These are phyloP conservation scores for Geranomyces michiganensis DNA, from an alignment of 192 early-diverging fungal species.

Conservation along the genomic window DNA sequence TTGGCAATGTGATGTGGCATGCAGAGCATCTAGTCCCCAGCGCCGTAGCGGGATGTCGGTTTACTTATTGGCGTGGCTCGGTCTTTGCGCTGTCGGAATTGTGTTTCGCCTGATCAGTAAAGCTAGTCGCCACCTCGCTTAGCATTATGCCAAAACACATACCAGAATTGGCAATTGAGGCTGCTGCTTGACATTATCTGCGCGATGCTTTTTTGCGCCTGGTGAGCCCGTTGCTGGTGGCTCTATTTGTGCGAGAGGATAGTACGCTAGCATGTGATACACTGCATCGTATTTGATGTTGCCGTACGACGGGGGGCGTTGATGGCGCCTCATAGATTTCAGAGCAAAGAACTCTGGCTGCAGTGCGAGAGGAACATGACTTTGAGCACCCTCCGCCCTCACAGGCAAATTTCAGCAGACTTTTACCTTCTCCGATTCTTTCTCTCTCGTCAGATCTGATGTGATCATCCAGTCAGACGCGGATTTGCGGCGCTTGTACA, in stretches of 20 bases:
- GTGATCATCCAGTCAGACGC: conserved; percentile 45
- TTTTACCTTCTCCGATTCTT: conserved; percentile 14
- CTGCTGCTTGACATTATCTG: not conserved
- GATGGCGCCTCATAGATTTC: conserved; percentile 26
- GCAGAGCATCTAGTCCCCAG: no score
- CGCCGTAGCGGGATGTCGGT: no score
- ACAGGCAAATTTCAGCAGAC: no score
- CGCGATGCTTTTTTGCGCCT: conserved; percentile 3
- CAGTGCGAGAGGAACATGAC: no score
- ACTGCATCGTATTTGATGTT: conserved; percentile 51
- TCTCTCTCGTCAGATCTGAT: conserved; percentile 36
- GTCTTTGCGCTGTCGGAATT: no score
- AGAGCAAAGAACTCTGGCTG: conserved; percentile 49
- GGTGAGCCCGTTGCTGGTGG: not conserved
- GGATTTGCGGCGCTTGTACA: conserved; percentile 36
- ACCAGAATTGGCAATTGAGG: conserved; percentile 7
- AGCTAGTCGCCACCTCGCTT: no score
- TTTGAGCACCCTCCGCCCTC: no score
- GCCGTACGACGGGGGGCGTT: conserved; percentile 14
- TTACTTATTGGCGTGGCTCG: no score
- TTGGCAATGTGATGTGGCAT: no score
- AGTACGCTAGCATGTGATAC: conserved; percentile 52
- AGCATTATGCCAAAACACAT: not conserved
- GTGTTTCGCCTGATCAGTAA: no score
- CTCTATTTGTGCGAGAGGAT: conserved; percentile 43